A percentile compares a stretch with the other conserved stretches of the same genome.
Conservation (phyloP, 495 filamentous ascomycete species). For the Aspergillus ostianus region DNA sequence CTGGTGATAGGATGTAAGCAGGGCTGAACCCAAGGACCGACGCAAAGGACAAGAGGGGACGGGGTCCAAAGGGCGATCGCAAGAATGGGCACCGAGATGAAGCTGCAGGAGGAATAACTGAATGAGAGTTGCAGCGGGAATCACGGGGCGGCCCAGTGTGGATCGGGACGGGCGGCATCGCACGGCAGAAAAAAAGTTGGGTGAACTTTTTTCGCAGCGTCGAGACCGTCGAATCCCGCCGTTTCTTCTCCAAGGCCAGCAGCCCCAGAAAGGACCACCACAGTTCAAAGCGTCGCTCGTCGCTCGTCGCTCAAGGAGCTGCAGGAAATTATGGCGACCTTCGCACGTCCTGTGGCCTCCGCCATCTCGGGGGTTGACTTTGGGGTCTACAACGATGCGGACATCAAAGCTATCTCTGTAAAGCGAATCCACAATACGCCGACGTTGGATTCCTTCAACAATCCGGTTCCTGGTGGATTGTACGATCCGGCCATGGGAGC, state of each 20-base stretch:
- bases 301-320: constrained; percentile 45
- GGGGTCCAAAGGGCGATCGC: not conserved
- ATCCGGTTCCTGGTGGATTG: constrained; percentile 81
- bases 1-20: not conserved
- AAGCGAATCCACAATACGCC: constrained; percentile 85
- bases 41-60: not conserved
- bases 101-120: not conserved
- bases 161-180: constrained; percentile 17
- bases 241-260: constrained; percentile 19
- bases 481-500: constrained; percentile 94
- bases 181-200: constrained; percentile 28
- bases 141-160: constrained; percentile 14
- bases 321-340: constrained; percentile 62
- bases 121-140: not conserved
- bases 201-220: constrained; percentile 25
- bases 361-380: constrained; percentile 87
- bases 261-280: constrained; percentile 10
- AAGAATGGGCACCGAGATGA: not conserved
- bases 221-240: constrained; percentile 22
- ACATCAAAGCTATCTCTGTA: constrained; percentile 86
- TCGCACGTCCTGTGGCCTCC: constrained; percentile 84
- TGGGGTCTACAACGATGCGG: constrained; percentile 71
- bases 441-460: constrained; percentile 85
- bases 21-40: not conserved
- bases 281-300: constrained; percentile 34